Evolutionary conservation across 1,284 basidiomycete genomes (phyloP).

Genomic region (Irpex rosettiformis): DNA sequence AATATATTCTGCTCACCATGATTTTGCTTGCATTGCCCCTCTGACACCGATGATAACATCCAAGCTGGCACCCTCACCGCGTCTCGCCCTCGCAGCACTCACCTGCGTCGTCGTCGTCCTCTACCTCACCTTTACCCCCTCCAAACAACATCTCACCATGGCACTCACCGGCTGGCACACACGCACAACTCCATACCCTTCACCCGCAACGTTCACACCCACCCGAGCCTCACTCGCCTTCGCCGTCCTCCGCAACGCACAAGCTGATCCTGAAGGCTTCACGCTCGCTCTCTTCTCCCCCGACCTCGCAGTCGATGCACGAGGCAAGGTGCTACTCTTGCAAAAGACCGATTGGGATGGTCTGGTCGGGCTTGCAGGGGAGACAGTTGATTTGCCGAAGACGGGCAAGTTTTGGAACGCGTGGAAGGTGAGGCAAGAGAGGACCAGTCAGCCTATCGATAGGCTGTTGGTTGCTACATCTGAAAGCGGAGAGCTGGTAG

Average conservation of each 20-base stretch:
- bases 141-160: not conserved
- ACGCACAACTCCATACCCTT: constrained; percentile 30
- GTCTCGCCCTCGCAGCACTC: not conserved
- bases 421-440: constrained; percentile 34
- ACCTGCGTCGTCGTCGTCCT: not conserved
- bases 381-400: constrained; percentile 23
- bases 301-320: constrained; percentile 37
- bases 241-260: constrained; percentile 37
- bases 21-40: no score
- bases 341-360: constrained; percentile 31
- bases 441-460: constrained; percentile 39
- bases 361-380: constrained; percentile 30
- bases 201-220: constrained; percentile 32
- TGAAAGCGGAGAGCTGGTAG: constrained; percentile 22
- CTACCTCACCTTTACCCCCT: not conserved
- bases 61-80: not conserved
- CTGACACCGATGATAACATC: no score
- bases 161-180: constrained; percentile 30
- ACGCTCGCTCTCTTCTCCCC: constrained; percentile 40
- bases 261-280: constrained; percentile 38
- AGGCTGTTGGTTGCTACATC: constrained; percentile 29
- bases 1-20: no score
- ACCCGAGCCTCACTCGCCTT: constrained; percentile 32
- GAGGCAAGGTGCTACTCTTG: constrained; percentile 31
- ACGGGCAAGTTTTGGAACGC: constrained; percentile 40